phyloP scores from a whole-genome alignment of 768 basidiomycete genomes.

The Suillus placidus region DNA sequence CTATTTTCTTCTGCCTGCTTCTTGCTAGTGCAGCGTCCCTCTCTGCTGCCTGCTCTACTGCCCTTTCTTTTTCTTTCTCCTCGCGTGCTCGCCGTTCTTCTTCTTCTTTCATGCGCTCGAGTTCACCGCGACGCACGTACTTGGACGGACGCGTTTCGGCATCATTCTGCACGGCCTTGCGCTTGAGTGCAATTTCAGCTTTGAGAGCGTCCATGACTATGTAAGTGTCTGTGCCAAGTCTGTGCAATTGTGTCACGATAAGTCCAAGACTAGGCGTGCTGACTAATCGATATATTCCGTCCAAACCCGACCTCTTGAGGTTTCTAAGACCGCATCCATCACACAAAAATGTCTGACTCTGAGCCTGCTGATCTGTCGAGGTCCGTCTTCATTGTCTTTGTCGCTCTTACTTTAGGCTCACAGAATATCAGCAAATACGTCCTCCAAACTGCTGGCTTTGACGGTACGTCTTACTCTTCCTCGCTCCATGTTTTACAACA shows the following conservation, averaged over 20 bases:
- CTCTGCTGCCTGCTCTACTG: conserved; percentile 28
- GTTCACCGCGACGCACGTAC: conserved; percentile 90
- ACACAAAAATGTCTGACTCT: conserved; percentile 60
- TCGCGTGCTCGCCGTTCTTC: conserved; percentile 39
- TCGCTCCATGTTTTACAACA: background rate
- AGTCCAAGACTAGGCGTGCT: conserved; percentile 18
- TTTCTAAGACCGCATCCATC: conserved; percentile 37
- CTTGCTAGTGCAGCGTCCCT: conserved; percentile 17
- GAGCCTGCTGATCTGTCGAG: conserved; percentile 47
- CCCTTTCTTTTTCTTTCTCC: conserved; percentile 36
- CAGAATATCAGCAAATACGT: conserved; percentile 66
- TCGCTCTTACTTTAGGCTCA: conserved; percentile 14
- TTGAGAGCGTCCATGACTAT: conserved; percentile 84
- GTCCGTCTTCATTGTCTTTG: conserved; percentile 33
- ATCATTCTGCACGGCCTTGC: conserved; percentile 69
- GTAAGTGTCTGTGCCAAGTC: background rate
- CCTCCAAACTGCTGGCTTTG: conserved; percentile 95
- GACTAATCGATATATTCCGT: conserved; percentile 39
- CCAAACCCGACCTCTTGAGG: conserved; percentile 23
- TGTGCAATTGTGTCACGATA: background rate
- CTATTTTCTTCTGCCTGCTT: conserved; percentile 43
- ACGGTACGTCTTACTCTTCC: conserved; percentile 53
- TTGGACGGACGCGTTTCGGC: conserved; percentile 60
- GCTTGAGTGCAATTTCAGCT: conserved; percentile 85
- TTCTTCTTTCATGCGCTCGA: conserved; percentile 68